Evolutionary conservation across 75 land plant genomes (phyloP).

Genomic region (Adiantum capillusveneris): DNA sequence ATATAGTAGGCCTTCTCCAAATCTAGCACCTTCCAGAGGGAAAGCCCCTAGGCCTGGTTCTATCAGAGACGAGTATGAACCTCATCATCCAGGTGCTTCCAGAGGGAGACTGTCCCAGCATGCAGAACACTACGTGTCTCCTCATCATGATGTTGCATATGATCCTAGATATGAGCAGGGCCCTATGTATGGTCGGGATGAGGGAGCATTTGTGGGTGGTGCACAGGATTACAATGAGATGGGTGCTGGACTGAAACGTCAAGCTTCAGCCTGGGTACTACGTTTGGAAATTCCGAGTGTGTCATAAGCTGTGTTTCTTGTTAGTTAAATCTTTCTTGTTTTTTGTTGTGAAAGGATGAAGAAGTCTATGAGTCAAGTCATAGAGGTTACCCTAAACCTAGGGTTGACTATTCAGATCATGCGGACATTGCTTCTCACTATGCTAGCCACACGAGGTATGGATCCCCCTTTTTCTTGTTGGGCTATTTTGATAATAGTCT

Average conservation of each 20-base stretch:
- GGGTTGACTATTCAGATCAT: background rate
- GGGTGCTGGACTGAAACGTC: background rate
- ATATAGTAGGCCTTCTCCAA: background rate
- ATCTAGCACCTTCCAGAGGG: background rate
- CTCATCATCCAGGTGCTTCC: background rate
- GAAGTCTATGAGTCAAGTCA: background rate
- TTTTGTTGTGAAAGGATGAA: background rate
- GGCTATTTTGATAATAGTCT: too few species aligned
- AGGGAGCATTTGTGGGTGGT: background rate
- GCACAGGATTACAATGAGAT: background rate
- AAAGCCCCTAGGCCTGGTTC: background rate
- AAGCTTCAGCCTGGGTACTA: background rate
- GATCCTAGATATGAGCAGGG: background rate
- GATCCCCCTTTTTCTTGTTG: too few species aligned
- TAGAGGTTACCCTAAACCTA: background rate
- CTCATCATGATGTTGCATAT: background rate
- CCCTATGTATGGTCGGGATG: background rate
- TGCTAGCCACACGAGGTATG: background rate
- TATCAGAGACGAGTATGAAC: background rate
- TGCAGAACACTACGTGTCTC: background rate
- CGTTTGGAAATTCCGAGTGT: background rate
- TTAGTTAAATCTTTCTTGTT: background rate
- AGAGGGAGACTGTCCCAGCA: background rate
- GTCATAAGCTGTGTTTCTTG: background rate
- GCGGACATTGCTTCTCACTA: background rate